Percentiles rank a stretch among this genome's conserved stretches.
Conservation (phyloP, 768 basidiomycete species). For the Suillus fuscotomentosus region DNA sequence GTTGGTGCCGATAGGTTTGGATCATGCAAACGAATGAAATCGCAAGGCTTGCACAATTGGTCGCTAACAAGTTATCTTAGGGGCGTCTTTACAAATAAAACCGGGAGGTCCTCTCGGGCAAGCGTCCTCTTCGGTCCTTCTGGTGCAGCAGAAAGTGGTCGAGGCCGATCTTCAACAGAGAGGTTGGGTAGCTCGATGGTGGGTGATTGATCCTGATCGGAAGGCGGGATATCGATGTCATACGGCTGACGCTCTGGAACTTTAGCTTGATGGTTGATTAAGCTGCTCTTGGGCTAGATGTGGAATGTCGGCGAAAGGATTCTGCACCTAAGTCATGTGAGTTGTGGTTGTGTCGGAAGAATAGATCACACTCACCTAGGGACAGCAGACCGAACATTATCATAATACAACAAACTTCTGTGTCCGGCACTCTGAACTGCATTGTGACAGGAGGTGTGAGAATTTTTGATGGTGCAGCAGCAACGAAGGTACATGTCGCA, state of each 20-base stretch:
- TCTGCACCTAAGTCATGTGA: not conserved
- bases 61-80: not conserved
- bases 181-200: not conserved
- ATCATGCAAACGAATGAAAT: not conserved
- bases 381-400: not conserved
- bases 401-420: constrained; percentile 8
- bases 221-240: not conserved
- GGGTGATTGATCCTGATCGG: not conserved
- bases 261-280: not conserved
- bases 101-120: not conserved
- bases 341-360: not conserved
- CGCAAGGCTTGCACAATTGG: not conserved
- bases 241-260: not conserved
- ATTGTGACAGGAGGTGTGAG: constrained; percentile 22
- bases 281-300: not conserved
- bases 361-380: not conserved
- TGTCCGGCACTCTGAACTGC: constrained; percentile 17
- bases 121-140: not conserved
- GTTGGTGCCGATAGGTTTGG: not conserved
- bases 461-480: constrained; percentile 23
- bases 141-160: not conserved
- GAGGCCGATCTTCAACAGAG: not conserved
- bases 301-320: not conserved
- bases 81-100: not conserved
- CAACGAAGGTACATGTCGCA: constrained; percentile 20